Conservation (phyloP, 495 filamentous ascomycete species). For the Massariosphaeria phaeospora region DNA sequence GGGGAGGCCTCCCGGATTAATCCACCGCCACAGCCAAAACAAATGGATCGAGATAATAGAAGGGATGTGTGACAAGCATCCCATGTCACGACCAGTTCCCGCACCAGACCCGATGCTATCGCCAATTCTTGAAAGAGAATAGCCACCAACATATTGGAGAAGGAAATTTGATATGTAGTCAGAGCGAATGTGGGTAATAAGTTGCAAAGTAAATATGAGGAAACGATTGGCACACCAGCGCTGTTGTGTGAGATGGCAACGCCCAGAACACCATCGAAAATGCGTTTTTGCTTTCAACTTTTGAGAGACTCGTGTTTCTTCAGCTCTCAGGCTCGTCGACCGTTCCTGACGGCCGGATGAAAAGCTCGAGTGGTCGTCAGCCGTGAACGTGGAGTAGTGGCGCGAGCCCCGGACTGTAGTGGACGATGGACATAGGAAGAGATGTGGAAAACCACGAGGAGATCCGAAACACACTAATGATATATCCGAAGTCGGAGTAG, state of each 20-base stretch:
- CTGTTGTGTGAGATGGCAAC: conserved; percentile 22
- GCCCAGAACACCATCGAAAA: conserved; percentile 30
- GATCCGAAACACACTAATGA: conserved; percentile 22
- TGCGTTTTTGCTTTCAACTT: conserved; percentile 23
- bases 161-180: background rate
- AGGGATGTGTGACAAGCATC: background rate
- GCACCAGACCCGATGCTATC: background rate
- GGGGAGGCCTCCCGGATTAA: background rate
- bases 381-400: conserved; percentile 18
- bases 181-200: conserved; percentile 8
- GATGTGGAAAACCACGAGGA: conserved; percentile 4
- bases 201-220: background rate
- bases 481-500: conserved; percentile 9
- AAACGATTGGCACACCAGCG: conserved; percentile 19
- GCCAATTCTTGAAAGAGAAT: background rate
- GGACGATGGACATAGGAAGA: conserved; percentile 11
- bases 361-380: conserved; percentile 20
- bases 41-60: too few relatives aligned
- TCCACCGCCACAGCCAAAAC: background rate
- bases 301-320: conserved; percentile 7
- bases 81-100: conserved; percentile 1
- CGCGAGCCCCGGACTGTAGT: conserved; percentile 27
- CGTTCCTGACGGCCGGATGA: conserved; percentile 23
- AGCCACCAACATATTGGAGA: background rate
- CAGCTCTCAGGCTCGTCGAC: conserved; percentile 17